Evolutionary conservation across 257 asterid species (phyloP).

Genomic region (Jacaranda mimosifolia): DNA sequence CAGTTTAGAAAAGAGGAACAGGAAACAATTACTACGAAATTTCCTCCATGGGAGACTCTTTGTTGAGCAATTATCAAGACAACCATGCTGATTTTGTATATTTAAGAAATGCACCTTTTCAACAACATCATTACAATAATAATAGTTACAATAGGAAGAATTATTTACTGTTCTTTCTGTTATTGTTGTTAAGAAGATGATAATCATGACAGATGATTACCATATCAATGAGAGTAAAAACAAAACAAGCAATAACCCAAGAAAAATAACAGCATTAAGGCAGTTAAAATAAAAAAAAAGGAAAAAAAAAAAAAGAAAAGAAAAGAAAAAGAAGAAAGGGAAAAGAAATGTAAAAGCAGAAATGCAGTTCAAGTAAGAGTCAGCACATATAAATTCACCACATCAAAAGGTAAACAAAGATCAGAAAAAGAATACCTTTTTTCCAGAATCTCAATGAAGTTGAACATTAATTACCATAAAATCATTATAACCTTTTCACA

Average conservation of each 20-base stretch:
- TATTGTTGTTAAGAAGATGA: background rate
- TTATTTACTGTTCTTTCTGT: no score
- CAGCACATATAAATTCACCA: background rate
- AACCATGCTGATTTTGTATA: constrained; percentile 17
- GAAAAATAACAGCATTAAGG: constrained; percentile 3
- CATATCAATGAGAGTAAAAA: constrained; percentile 10
- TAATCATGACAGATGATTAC: background rate
- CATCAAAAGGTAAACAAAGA: background rate
- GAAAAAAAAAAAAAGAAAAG: background rate
- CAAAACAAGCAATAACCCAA: background rate
- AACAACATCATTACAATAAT: background rate
- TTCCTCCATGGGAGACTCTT: constrained; percentile 1
- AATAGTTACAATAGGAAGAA: background rate
- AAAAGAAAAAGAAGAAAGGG: background rate
- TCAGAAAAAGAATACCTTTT: background rate
- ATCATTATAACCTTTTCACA: constrained; percentile 11
- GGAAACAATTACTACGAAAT: background rate
- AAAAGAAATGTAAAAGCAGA: background rate
- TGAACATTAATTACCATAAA: background rate
- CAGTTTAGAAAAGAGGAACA: background rate
- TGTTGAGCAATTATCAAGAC: constrained; percentile 1
- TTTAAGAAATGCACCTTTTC: constrained; percentile 14
- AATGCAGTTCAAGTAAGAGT: background rate
- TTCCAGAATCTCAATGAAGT: constrained; percentile 13
- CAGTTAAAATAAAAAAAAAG: background rate